Evolutionary conservation across 2,329 filamentous ascomycete genomes (phyloP), one percentile per base, ranked within the genome.

Genomic region (Hortaea sp.): DNA sequence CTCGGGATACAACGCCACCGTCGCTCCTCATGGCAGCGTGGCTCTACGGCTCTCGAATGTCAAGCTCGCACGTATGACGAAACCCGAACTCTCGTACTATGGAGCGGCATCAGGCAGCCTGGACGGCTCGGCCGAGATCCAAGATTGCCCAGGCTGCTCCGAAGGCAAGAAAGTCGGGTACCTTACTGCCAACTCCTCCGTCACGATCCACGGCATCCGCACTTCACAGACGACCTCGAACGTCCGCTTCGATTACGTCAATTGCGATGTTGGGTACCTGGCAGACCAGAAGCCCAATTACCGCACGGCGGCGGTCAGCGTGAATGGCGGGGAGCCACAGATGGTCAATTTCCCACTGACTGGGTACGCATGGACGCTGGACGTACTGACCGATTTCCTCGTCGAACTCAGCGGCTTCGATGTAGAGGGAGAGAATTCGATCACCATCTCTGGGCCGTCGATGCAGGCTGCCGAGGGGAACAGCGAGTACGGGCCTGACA

Each of bases 261-360:
- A 69, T 42, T 67, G 67, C 51, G 66, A 69, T 2, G 62, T 69
- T 13, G 60, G 59, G 0, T 67, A 65, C 30, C 57, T 63, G 0
- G 63, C 59, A 56, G 32, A 35, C 4, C 32, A 35, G 32, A 35
- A 35, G n/a, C 57, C 50, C 42, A 69, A 69, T 39, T 58, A 60
- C 7, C 54, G 66, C 12, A 64, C 63, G 28, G 59, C 67, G 46
- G 64, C 59, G 1, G 54, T 70, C 31, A 54, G 56, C 29, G 63
- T 70, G 9, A 69, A 70, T 51, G 65, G 63, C 1, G 62, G 58
- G 0, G 41, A 52, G 20, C 56, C 61, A 0, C 63, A 63, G 52
- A 52, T 59, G 39, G 66, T 66, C 43, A 56, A 62, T 0, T 66
- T 69, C 46, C 67, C 67, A 1, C 47, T 69, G 1, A 35, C 32